Evolutionary conservation across 495 filamentous ascomycete genomes (phyloP), one percentile per base, ranked within the genome.

Genomic region (Aspergillus conjunctus): DNA sequence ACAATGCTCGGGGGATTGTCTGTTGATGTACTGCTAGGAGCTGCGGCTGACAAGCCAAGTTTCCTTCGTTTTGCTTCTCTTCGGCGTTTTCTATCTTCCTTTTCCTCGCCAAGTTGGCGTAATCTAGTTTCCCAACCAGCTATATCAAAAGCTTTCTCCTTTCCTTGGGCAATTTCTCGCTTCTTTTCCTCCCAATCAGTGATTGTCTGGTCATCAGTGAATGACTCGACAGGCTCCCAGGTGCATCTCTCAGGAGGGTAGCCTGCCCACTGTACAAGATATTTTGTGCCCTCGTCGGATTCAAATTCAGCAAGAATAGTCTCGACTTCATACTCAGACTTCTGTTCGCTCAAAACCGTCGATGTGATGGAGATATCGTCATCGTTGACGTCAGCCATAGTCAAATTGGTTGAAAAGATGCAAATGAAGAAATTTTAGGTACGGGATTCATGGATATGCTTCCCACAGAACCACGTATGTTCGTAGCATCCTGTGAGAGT

Each of bases 261-360:
- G n/a, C 76, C 80, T 22, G 77, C 77, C 90, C 90, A 93, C 60
- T 83, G 79, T 33, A 91, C 81, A 3, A 92, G 76, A 65, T 87
- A 92, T 59, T 63, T 73, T 21, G 68, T 63, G 9, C 69, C 74
- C 8, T 83, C 74, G 0, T 69, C n/a, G 3, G 54, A 60, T 3
- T 39, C 62, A 10, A 73, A 68, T 64, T 91, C 83, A 10, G 83
- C 82, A 6, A 79, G 67, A 43, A 83, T 74, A 3, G 64, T 64
- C 50, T 81, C 79, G 3, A 84, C 71, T 7, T 73, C 71, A 54
- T 81, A 83, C 52, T 75, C 73, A 0, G 72, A 68, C 33, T 65
- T 31, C 11, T 58, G 59, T 2, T 74, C 69, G 66, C 82, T 84
- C 1, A 49, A 56, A 9, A 65, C 71, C 0, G 87, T 89, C 0